Evolutionary conservation across 140 eudicot species (phyloP), one percentile per base, ranked within the genome.

Genomic region (Artemisia princeps): DNA sequence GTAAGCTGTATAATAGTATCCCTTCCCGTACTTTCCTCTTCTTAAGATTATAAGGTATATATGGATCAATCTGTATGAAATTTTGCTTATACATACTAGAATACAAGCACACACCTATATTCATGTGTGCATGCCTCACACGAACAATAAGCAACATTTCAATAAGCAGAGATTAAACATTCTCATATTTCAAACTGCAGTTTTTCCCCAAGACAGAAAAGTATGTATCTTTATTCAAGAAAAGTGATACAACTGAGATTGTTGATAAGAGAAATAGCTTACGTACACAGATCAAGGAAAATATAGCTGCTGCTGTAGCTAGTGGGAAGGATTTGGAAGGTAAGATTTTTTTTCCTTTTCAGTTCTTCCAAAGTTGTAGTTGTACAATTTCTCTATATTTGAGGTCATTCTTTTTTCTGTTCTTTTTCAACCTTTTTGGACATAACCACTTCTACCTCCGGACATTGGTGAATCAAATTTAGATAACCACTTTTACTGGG

Each of bases 241-340:
- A 86, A 50, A 88, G 81, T 57, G 98, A 92, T 54, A 86, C 82
- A 49, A 44, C 61, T 7, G 98, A 88, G 22, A 73, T 70, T 45
- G 72, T 78, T 65, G 95, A 91, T 59, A 88, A 77, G 68, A 79
- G 98, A 84, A 78, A 82, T 78, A 71, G 23, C 68, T 77, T 92
- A 68, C 95, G 95, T 30, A 77, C 82, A 82, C 83, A 85, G 76
- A 88, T 92, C 52, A 92, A 92, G 76, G 95, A 78, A 33, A 92
- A 92, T 78, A 70, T 88, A 76, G 50, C 83, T 74, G 86, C 95
- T 67, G 98, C 96, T 64, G 95, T 84, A 37, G 95, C 98, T 16
- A 92, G 88, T 80, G 98, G 98, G 62, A 92, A 92, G 79, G 98
- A 92, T 64, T 68, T 92, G 80, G 95, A 88, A 92, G 98, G 98